Evolutionary conservation across 225 moss, liverwort and hornwort species (phyloP).

Genomic region (Antitrichia curtipendula): DNA sequence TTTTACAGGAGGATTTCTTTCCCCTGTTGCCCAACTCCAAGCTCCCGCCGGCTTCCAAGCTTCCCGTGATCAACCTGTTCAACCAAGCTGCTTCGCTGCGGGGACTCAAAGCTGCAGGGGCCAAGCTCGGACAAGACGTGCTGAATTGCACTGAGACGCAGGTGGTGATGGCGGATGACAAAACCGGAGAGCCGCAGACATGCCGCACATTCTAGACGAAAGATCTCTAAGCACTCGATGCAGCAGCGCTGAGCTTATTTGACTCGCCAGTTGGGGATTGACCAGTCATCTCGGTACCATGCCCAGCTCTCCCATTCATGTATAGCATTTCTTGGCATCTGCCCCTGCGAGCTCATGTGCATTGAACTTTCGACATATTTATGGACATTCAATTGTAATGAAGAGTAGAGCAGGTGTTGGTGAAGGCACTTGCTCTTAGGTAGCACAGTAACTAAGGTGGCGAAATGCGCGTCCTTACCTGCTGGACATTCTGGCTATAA

Average conservation of each 20-base stretch:
- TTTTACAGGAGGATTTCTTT: constrained; percentile 37
- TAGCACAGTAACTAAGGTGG: background rate
- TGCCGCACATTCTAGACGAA: constrained; percentile 34
- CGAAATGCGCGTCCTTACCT: background rate
- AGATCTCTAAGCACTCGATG: background rate
- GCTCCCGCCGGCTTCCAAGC: constrained; percentile 57
- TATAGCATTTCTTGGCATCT: background rate
- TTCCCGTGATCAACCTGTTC: constrained; percentile 85
- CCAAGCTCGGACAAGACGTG: constrained; percentile 81
- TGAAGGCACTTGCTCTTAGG: background rate
- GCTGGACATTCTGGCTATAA: background rate
- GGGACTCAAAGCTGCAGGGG: constrained; percentile 78
- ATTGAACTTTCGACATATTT: background rate
- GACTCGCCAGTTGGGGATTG: background rate
- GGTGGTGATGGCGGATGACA: constrained; percentile 51
- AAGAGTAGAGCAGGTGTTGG: background rate
- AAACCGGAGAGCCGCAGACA: constrained; percentile 56
- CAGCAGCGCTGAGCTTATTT: background rate
- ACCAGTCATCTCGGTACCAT: background rate
- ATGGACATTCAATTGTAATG: background rate
- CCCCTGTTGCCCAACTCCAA: constrained; percentile 44
- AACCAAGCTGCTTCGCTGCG: constrained; percentile 73
- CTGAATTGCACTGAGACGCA: constrained; percentile 42
- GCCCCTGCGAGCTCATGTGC: background rate
- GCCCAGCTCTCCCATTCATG: background rate